Evolutionary conservation across 352 stramenopile genomes (phyloP).

Genomic region (Blastocystis sp.): DNA sequence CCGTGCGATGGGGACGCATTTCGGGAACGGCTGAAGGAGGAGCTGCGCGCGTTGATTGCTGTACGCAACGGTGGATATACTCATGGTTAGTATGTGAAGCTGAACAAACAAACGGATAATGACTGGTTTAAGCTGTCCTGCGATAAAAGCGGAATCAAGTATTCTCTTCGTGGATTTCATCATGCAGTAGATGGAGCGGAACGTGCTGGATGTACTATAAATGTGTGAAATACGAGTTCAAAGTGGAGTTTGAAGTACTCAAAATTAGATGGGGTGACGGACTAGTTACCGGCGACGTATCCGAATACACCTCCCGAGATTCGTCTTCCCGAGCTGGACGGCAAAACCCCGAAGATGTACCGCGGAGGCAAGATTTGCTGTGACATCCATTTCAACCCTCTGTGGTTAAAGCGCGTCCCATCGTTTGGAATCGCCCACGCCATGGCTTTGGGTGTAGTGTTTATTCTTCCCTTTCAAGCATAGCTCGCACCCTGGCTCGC

Average conservation of each 20-base stretch:
- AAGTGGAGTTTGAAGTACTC: slow-evolving; percentile 72
- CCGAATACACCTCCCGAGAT: slow-evolving; percentile 64
- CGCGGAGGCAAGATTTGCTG: slow-evolving; percentile 82
- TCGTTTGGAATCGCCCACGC: slow-evolving; percentile 82
- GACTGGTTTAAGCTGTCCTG: slow-evolving; percentile 84
- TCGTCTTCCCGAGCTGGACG: slow-evolving; percentile 80
- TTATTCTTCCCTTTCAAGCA: not conserved
- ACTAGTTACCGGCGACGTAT: slow-evolving; percentile 64
- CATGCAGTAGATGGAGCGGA: slow-evolving; percentile 79
- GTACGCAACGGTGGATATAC: slow-evolving; percentile 70
- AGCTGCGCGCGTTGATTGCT: slow-evolving; percentile 81
- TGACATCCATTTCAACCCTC: slow-evolving; percentile 82
- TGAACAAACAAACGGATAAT: slow-evolving; percentile 84
- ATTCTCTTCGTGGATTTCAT: slow-evolving; percentile 66
- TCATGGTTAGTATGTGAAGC: slow-evolving; percentile 75
- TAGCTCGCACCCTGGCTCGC: slow-evolving; percentile 78
- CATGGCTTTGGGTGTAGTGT: slow-evolving; percentile 78
- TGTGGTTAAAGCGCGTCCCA: slow-evolving; percentile 83
- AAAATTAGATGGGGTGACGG: not conserved
- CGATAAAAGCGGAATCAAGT: slow-evolving; percentile 73
- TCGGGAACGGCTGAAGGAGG: slow-evolving; percentile 82
- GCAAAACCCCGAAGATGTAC: slow-evolving; percentile 86
- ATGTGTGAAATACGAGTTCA: slow-evolving; percentile 79
- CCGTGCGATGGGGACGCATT: slow-evolving; percentile 79
- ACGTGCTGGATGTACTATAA: slow-evolving; percentile 85